A percentile compares a stretch with the other conserved stretches of the same genome.
Conservation (phyloP, 345 rosid species). For the Erucastrum elatum region DNA sequence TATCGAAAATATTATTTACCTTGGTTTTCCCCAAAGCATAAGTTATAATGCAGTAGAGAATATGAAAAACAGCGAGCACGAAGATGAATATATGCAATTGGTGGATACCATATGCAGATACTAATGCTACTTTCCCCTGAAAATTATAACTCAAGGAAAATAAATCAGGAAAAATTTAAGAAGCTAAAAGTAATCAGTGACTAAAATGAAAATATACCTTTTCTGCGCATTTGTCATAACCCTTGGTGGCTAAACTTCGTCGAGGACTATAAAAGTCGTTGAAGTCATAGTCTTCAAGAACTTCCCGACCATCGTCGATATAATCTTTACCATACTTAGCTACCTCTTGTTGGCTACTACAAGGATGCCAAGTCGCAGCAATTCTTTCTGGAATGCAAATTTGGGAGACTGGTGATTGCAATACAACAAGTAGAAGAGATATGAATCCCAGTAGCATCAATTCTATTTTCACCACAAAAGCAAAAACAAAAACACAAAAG, state of each 20-base stretch:
- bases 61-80: constrained; percentile 36
- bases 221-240: constrained; percentile 45
- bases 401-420: constrained; percentile 46
- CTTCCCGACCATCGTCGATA: constrained; percentile 37
- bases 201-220: constrained; percentile 35
- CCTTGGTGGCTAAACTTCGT: constrained; percentile 47
- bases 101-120: neutral
- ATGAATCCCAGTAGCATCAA: constrained; percentile 44
- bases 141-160: neutral
- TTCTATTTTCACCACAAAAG: neutral
- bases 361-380: constrained; percentile 74
- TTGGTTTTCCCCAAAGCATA: constrained; percentile 65
- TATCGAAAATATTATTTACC: constrained; percentile 42
- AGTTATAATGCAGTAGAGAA: constrained; percentile 63
- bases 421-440: constrained; percentile 61
- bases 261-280: constrained; percentile 36
- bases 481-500: neutral
- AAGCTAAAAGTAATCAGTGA: neutral
- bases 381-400: constrained; percentile 50
- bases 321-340: constrained; percentile 13
- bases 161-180: neutral
- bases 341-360: constrained; percentile 9
- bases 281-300: constrained; percentile 44
- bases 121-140: neutral
- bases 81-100: neutral